Conservation (phyloP, 129 eudicot genomes). For the Helichrysum umbraculigerum region DNA sequence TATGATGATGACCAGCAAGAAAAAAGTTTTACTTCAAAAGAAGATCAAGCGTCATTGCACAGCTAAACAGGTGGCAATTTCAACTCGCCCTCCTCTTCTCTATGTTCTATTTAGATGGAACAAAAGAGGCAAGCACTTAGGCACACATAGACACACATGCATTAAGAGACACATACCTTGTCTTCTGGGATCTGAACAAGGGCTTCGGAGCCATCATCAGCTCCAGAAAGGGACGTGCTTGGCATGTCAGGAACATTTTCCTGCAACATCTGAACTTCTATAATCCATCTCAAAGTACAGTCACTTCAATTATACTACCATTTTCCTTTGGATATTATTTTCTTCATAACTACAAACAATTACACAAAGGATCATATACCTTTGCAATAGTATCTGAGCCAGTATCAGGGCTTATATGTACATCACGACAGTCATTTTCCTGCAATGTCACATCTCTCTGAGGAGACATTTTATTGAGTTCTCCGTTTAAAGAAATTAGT, state of each 20-base stretch:
- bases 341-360: slow-evolving; percentile 7
- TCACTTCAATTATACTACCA: not conserved
- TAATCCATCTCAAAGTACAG: not conserved
- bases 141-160: slow-evolving; percentile 1
- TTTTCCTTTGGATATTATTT: not conserved
- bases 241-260: slow-evolving; percentile 35
- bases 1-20: not conserved
- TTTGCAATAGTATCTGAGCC: slow-evolving; percentile 39
- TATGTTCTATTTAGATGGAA: slow-evolving; percentile 6
- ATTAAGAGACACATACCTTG: slow-evolving; percentile 45
- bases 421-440: slow-evolving; percentile 74
- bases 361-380: slow-evolving; percentile 36
- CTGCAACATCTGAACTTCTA: slow-evolving; percentile 31
- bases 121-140: not conserved
- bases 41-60: not conserved
- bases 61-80: not conserved
- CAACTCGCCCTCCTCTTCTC: not conserved
- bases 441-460: slow-evolving; percentile 26
- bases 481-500: slow-evolving; percentile 36
- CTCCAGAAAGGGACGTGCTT: slow-evolving; percentile 27
- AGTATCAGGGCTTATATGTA: slow-evolving; percentile 55
- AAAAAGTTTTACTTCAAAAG: not conserved
- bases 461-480: slow-evolving; percentile 32
- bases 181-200: slow-evolving; percentile 63
- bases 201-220: slow-evolving; percentile 56